phyloP scores from a whole-genome alignment of 768 basidiomycete genomes.

The Suillus discolor region DNA sequence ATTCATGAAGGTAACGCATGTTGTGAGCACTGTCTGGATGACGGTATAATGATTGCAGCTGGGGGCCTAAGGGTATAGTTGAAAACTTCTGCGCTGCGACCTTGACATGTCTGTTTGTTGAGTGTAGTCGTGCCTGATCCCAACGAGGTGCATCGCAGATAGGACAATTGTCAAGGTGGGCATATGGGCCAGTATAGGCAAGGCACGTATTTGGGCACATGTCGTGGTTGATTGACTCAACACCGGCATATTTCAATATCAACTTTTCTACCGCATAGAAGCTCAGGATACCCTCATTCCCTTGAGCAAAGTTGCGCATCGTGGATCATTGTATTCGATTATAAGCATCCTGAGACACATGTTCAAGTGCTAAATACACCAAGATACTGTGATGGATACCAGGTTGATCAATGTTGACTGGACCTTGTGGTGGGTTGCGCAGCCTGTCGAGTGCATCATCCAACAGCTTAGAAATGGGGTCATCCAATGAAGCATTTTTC shows the following conservation, averaged over 20 bases:
- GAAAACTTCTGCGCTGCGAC: conserved; percentile 34
- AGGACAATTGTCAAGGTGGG: conserved; percentile 29
- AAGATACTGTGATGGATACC: not conserved
- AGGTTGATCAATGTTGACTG: no score
- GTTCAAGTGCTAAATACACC: not conserved
- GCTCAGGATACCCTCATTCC: conserved; percentile 12
- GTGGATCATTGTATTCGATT: conserved; percentile 24
- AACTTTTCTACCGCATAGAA: conserved; percentile 16
- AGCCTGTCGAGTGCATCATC: no score
- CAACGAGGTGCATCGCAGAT: conserved; percentile 35
- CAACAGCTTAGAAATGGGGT: no score
- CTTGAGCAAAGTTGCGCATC: conserved; percentile 10
- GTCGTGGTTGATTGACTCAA: conserved; percentile 36
- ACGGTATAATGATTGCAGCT: conserved; percentile 41
- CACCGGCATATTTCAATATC: conserved; percentile 21
- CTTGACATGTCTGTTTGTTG: conserved; percentile 10
- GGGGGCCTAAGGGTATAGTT: conserved; percentile 45
- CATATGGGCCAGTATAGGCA: conserved; percentile 43
- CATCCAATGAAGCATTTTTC: no score
- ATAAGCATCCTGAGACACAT: conserved; percentile 37
- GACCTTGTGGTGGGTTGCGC: no score
- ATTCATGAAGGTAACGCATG: conserved; percentile 31
- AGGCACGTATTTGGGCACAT: conserved; percentile 48
- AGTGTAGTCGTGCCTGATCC: conserved; percentile 13
- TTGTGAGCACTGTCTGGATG: conserved; percentile 21